Evolutionary conservation across 306 rosid genomes (phyloP).

Genomic region (Morella rubra): DNA sequence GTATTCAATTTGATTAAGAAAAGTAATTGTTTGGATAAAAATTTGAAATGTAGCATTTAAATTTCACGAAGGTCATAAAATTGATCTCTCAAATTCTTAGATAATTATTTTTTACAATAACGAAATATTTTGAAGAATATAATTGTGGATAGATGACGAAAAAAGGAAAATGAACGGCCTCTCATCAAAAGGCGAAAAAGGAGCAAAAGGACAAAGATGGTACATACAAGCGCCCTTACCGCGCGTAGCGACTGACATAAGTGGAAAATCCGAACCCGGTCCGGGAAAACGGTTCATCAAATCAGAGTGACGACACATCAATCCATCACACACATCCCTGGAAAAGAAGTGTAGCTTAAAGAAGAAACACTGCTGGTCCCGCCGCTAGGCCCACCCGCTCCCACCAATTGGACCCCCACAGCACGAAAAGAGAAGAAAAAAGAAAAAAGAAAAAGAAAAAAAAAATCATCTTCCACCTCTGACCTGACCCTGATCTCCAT

Average conservation of each 20-base stretch:
- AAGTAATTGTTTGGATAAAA: no score
- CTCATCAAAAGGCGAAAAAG: no score
- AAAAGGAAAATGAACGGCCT: no score
- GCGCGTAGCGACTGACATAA: neutral
- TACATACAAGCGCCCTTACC: neutral
- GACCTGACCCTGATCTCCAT: neutral
- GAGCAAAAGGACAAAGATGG: neutral
- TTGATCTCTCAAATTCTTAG: no score
- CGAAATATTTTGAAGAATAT: no score
- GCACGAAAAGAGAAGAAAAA: neutral
- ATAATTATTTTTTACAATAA: no score
- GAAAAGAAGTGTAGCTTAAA: constrained; percentile 59
- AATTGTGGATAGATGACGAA: no score
- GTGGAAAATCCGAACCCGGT: constrained; percentile 10
- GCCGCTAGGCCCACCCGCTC: constrained; percentile 8
- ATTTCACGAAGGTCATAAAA: no score
- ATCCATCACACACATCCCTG: constrained; percentile 13
- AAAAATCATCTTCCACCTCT: neutral
- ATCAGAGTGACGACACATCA: constrained; percentile 16
- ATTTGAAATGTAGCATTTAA: no score
- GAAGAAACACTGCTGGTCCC: constrained; percentile 60
- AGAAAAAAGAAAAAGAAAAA: neutral
- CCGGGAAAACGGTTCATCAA: constrained; percentile 28
- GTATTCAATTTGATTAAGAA: no score
- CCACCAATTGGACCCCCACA: neutral